Percentiles rank a stretch among this genome's conserved stretches.
These are phyloP conservation scores for Mariannaea elegans DNA, from an alignment of 2,329 filamentous ascomycete genomes.

Conservation along the genomic window DNA sequence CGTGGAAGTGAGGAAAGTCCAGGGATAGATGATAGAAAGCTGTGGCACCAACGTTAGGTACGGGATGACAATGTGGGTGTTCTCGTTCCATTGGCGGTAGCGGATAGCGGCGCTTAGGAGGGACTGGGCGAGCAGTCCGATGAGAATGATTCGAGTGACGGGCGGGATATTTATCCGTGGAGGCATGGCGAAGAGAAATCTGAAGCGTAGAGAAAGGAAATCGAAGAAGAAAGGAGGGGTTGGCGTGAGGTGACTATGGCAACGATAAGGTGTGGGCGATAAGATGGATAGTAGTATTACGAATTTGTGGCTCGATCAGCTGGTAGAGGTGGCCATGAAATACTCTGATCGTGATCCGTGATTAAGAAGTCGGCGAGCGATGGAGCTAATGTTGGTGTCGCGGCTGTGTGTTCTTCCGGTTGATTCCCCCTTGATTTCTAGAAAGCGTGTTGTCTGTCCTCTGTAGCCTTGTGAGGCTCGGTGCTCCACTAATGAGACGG, in stretches of 20 bases:
- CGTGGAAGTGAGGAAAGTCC: slow-evolving; percentile 87
- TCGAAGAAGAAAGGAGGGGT: neutral
- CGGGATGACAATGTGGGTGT: slow-evolving; percentile 76
- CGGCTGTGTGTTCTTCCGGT: slow-evolving; percentile 15
- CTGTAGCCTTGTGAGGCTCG: slow-evolving; percentile 34
- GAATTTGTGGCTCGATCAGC: neutral
- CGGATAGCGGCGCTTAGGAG: slow-evolving; percentile 83
- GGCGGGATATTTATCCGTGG: slow-evolving; percentile 91
- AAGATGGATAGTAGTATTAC: neutral
- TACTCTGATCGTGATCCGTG: slow-evolving; percentile 4
- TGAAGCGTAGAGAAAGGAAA: slow-evolving; percentile 12
- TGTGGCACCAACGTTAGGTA: slow-evolving; percentile 90
- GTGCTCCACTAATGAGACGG: slow-evolving; percentile 8
- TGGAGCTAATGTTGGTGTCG: slow-evolving; percentile 1
- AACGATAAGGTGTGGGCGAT: neutral
- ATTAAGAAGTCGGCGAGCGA: neutral
- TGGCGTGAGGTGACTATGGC: slow-evolving; percentile 11
- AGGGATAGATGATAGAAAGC: slow-evolving; percentile 86
- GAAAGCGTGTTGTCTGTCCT: slow-evolving; percentile 36
- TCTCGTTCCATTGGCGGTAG: slow-evolving; percentile 72
- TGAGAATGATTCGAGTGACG: slow-evolving; percentile 83
- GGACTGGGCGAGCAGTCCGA: slow-evolving; percentile 78
- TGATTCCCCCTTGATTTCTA: slow-evolving; percentile 30
- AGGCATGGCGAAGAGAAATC: slow-evolving; percentile 66
- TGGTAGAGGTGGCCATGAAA: neutral